Evolutionary conservation across 2,329 filamentous ascomycete species (phyloP).

Genomic region (Paraphoma chrysanthemicola): DNA sequence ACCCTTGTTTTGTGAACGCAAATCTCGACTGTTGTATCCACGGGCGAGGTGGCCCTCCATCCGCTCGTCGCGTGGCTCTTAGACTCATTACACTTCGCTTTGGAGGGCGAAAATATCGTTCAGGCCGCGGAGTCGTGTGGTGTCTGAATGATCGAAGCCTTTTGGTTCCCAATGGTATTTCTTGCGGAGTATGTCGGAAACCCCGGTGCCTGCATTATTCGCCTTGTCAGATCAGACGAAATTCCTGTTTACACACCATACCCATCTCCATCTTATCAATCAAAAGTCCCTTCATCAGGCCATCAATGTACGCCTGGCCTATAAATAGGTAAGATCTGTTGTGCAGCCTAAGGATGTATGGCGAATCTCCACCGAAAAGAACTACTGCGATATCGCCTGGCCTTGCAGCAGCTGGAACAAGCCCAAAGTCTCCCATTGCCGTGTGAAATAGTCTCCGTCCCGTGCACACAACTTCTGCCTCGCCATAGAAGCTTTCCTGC

Average conservation of each 20-base stretch:
- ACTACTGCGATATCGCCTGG: slow-evolving; percentile 10
- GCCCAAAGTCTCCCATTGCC: neutral
- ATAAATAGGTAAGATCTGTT: slow-evolving; percentile 4
- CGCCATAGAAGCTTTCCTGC: neutral
- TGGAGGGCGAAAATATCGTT: no score
- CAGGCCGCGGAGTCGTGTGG: no score
- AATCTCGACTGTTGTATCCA: no score
- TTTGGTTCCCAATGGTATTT: no score
- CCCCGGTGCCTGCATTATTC: no score
- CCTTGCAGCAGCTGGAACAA: slow-evolving; percentile 8
- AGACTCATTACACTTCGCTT: no score
- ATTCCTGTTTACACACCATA: slow-evolving; percentile 1
- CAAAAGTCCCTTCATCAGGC: slow-evolving; percentile 6
- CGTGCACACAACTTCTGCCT: neutral
- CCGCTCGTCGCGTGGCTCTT: no score
- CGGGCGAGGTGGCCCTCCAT: no score
- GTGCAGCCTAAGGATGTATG: slow-evolving; percentile 2
- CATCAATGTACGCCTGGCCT: slow-evolving; percentile 9
- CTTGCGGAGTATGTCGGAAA: no score
- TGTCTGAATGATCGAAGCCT: no score
- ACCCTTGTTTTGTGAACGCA: no score
- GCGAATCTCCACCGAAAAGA: slow-evolving; percentile 3
- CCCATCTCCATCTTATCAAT: neutral
- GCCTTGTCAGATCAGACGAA: neutral
- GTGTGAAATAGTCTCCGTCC: slow-evolving; percentile 4